Percentiles rank a stretch among this genome's conserved stretches.
Conservation (phyloP, 2,329 filamentous ascomycete genomes). For the Monilinia laxa region DNA sequence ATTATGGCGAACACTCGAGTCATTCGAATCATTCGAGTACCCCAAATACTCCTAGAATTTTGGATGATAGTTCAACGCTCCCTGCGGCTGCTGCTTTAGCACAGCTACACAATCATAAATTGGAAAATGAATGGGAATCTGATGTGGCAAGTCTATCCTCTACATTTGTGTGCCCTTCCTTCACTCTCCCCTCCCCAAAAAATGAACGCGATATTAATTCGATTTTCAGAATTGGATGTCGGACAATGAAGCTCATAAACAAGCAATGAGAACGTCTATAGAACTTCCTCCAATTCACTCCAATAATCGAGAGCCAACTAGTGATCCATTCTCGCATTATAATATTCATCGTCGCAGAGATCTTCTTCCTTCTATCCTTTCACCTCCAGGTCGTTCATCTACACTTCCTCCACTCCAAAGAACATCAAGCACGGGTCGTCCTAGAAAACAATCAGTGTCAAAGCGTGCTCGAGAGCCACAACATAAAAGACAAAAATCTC, state of each 20-base stretch:
- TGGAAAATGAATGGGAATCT: conserved; percentile 74
- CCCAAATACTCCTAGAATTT: conserved; percentile 65
- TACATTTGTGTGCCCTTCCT: neutral
- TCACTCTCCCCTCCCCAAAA: neutral
- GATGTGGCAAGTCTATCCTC: conserved; percentile 61
- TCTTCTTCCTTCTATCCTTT: conserved; percentile 77
- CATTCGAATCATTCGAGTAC: conserved; percentile 52
- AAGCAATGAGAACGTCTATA: conserved; percentile 62
- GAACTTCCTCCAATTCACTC: conserved; percentile 70
- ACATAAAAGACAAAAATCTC: conserved; percentile 77
- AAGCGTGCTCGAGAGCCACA: conserved; percentile 73
- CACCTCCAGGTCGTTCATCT: conserved; percentile 82
- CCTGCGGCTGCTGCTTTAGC: conserved; percentile 77
- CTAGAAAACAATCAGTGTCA: conserved; percentile 82
- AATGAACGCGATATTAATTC: neutral
- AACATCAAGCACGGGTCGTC: conserved; percentile 66
- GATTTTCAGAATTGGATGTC: conserved; percentile 67
- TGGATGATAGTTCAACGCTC: conserved; percentile 66
- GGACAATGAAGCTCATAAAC: conserved; percentile 64
- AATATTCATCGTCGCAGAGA: conserved; percentile 65
- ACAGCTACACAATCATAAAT: conserved; percentile 77
- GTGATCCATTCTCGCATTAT: conserved; percentile 68
- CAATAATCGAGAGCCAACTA: conserved; percentile 53
- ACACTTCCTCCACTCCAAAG: conserved; percentile 83
- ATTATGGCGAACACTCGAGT: conserved; percentile 55